A percentile compares a stretch with the other conserved stretches of the same genome.
Conservation (phyloP, 2,329 filamentous ascomycete genomes). For the Verticillium nonalfalfae region DNA sequence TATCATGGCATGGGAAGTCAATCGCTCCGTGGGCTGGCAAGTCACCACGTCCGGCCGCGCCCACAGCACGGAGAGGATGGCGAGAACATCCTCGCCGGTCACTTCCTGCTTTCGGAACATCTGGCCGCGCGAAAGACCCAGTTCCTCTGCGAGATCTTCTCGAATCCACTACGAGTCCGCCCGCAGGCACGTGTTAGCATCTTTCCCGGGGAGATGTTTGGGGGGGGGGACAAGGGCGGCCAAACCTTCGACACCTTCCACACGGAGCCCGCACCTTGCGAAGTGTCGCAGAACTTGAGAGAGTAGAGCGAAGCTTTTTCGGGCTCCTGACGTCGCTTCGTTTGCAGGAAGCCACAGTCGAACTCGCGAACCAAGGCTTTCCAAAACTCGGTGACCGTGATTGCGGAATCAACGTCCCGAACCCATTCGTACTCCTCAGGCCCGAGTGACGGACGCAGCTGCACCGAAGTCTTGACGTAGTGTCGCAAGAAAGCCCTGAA, state of each 20-base stretch:
- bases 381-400: neutral
- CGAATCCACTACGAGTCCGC: neutral
- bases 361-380: neutral
- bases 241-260: neutral
- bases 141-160: neutral
- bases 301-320: neutral
- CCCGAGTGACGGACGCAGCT: neutral
- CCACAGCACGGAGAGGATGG: neutral
- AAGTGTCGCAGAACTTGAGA: neutral
- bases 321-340: neutral
- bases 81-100: neutral
- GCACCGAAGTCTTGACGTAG: neutral
- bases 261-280: neutral
- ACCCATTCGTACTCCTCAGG: neutral
- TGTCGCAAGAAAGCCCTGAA: neutral
- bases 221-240: neutral
- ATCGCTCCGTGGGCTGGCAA: neutral
- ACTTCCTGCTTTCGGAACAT: neutral
- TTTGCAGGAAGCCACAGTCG: neutral
- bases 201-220: neutral
- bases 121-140: neutral
- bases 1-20: constrained; percentile 6
- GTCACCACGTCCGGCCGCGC: neutral
- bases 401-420: neutral
- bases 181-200: neutral